Conservation (phyloP, 2,329 filamentous ascomycete genomes). For the Nemania bipapillata region DNA sequence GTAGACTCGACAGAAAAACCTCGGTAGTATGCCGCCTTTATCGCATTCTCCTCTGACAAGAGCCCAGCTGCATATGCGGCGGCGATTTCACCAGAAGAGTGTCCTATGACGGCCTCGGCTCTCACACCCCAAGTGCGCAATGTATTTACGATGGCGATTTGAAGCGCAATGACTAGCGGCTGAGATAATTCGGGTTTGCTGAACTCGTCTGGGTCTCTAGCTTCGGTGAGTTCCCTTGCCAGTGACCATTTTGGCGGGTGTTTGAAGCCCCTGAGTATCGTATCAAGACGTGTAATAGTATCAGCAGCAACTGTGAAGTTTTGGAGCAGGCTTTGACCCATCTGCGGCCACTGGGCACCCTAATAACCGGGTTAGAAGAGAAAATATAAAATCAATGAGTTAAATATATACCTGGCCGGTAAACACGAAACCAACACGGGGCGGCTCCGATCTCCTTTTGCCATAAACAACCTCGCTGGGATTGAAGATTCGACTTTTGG, state of each 20-base stretch:
- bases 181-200: slow-evolving; percentile 43
- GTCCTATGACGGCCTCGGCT: slow-evolving; percentile 33
- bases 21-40: slow-evolving; percentile 37
- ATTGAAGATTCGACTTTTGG: not conserved
- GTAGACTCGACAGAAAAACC: too few relatives aligned
- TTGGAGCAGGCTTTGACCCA: slow-evolving; percentile 39
- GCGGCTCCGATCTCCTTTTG: slow-evolving; percentile 2
- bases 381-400: too few relatives aligned
- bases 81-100: slow-evolving; percentile 45
- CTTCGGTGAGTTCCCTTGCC: slow-evolving; percentile 39
- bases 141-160: slow-evolving; percentile 28
- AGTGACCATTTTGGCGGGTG: slow-evolving; percentile 43
- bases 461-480: too few relatives aligned
- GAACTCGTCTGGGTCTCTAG: slow-evolving; percentile 24
- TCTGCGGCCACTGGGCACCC: slow-evolving; percentile 45
- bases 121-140: slow-evolving; percentile 38
- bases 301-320: too few relatives aligned
- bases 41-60: slow-evolving; percentile 21
- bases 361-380: too few relatives aligned
- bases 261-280: too few relatives aligned
- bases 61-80: slow-evolving; percentile 34
- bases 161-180: slow-evolving; percentile 38
- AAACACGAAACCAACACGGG: slow-evolving; percentile 38
- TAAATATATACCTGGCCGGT: too few relatives aligned
- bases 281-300: too few relatives aligned